phyloP scores from a whole-genome alignment of 2,329 filamentous ascomycete genomes.

The Hypocrella siamensis region DNA sequence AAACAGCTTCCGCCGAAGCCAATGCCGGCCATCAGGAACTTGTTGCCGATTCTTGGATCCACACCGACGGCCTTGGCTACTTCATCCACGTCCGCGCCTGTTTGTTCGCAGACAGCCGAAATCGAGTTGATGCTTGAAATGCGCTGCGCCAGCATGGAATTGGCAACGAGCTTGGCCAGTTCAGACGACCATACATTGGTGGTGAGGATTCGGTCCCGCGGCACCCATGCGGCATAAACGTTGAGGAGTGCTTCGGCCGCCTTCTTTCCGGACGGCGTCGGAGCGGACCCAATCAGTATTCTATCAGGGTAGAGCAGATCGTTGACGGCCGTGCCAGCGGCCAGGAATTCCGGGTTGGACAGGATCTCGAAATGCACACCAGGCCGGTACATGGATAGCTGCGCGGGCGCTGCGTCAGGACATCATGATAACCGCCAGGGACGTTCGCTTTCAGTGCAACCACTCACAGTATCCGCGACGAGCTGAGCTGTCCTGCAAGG shows the following conservation, averaged over 20 bases:
- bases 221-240: conserved; percentile 59
- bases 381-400: conserved; percentile 44
- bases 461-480: conserved; percentile 46
- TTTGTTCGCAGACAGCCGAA: conserved; percentile 64
- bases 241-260: conserved; percentile 49
- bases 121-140: conserved; percentile 72
- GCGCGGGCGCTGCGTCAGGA: neutral
- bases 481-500: conserved; percentile 59
- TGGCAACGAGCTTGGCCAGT: conserved; percentile 63
- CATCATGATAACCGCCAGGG: too few relatives aligned
- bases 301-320: conserved; percentile 58
- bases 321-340: conserved; percentile 59
- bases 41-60: conserved; percentile 55
- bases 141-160: conserved; percentile 66
- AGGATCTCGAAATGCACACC: conserved; percentile 57
- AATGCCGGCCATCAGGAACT: conserved; percentile 59
- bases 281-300: conserved; percentile 56
- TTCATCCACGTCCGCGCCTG: conserved; percentile 61
- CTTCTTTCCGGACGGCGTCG: conserved; percentile 39
- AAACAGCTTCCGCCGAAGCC: conserved; percentile 74
- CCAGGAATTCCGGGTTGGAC: conserved; percentile 70
- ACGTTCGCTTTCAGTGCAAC: neutral
- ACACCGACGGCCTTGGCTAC: conserved; percentile 51
- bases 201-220: conserved; percentile 48
- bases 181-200: conserved; percentile 68